Conservation (phyloP, 306 rosid genomes). For the Heteromeles arbutifolia region DNA sequence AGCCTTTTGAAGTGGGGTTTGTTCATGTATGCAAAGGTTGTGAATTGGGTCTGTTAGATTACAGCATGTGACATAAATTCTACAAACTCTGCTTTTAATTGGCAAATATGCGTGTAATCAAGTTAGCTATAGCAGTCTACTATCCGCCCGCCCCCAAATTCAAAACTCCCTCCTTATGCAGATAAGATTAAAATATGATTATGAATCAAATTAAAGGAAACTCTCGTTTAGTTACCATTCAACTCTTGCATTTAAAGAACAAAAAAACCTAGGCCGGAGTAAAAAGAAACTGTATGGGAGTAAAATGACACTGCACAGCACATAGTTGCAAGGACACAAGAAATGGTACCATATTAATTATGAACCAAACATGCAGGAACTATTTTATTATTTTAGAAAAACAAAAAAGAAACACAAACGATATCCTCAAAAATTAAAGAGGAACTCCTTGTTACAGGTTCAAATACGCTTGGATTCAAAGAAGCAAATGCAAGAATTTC, state of each 20-base stretch:
- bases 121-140: no score
- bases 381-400: not conserved
- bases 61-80: not conserved
- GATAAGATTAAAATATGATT: no score
- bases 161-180: no score
- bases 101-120: no score
- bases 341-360: no score
- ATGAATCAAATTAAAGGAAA: no score
- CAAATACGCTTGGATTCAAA: not conserved
- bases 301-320: not conserved
- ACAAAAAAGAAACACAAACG: not conserved
- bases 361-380: no score
- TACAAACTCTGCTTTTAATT: no score
- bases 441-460: not conserved
- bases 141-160: no score
- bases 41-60: not conserved
- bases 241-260: not conserved
- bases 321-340: not conserved
- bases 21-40: not conserved
- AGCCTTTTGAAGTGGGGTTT: not conserved
- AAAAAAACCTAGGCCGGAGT: not conserved
- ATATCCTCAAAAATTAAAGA: not conserved
- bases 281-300: not conserved
- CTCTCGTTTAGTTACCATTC: not conserved
- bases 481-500: constrained; percentile 19